Evolutionary conservation across 73 alveolate genomes (phyloP), one percentile per base, ranked within the genome.

Genomic region (Stentor roeselii): DNA sequence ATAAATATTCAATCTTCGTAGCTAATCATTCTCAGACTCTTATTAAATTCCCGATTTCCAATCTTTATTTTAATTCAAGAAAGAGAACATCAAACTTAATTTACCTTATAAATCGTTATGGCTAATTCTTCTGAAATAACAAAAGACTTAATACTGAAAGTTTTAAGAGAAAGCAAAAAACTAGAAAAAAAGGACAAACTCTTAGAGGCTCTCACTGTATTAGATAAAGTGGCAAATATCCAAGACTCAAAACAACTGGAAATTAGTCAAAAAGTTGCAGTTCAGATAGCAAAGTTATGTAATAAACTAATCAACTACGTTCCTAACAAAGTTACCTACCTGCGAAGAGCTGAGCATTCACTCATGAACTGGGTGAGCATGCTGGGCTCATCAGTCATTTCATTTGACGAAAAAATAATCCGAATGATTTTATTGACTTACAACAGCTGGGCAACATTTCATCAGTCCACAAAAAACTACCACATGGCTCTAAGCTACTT

Each of bases 401-500:
- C 80, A n/a, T 11, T 67, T 21, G 21, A 67, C 34, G 80, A 67
- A 67, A 67, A 32, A 21, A 67, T 32, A 67, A 27, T 67, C 37
- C 37, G 80, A 21, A 14, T 67, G 37, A 32, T 67, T 30, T 40
- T 67, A 27, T 67, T 67, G 41, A 67, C 80, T 67, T 67, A 21
- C 34, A 67, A 67, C 41, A 67, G 34, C 34, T 67, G 80, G 37
- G 80, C 41, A 15, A 30, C 80, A 30, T 30, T 21, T 67, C 41
- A 67, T 67, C 80, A 67, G 37, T 15, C 37, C 11, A 67, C 14
- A 21, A 30, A n/a, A 67, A 67, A 67, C 50, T 67, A 67, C 34
- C 80, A 67, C 2, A 67, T 67, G 80, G 80, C 80, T 2, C 34
- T 67, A 40, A 67, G 37, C 34, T 67, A 67, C 34, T 32, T 67